A percentile compares a stretch with the other conserved stretches of the same genome.
These are phyloP conservation scores for Fistulifera solaris DNA, from an alignment of 108 stramenopile species.

Conservation along the genomic window DNA sequence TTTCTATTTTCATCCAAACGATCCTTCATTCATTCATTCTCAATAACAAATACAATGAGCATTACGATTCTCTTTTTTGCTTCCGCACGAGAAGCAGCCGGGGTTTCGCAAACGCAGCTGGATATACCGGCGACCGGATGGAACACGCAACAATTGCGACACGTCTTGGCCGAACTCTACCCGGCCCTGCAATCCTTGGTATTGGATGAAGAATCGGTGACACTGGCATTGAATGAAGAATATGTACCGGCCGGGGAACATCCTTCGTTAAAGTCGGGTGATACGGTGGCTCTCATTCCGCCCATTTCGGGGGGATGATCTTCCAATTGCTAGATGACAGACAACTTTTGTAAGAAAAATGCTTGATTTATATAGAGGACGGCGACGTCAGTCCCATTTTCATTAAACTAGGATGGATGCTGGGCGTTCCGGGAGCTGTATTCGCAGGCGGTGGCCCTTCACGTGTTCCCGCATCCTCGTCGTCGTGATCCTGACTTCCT, in stretches of 20 bases:
- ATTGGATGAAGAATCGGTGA: constrained; percentile 64
- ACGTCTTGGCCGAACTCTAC: constrained; percentile 42
- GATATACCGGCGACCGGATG: background rate
- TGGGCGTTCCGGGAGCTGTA: too few species aligned
- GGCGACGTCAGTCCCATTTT: too few species aligned
- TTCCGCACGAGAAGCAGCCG: constrained; percentile 58
- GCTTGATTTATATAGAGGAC: too few species aligned
- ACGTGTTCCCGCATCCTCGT: background rate
- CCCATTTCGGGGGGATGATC: constrained; percentile 74
- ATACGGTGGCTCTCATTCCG: constrained; percentile 78
- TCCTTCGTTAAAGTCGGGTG: constrained; percentile 49
- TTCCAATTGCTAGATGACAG: too few species aligned
- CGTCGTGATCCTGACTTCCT: constrained; percentile 5
- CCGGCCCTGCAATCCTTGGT: constrained; percentile 54
- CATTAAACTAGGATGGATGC: too few species aligned
- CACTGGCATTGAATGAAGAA: constrained; percentile 81
- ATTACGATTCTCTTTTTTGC: constrained; percentile 74
- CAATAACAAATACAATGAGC: constrained; percentile 1
- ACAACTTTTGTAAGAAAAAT: too few species aligned
- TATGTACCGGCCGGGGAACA: constrained; percentile 56
- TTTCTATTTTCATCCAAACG: too few species aligned
- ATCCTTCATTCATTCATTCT: too few species aligned
- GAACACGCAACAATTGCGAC: constrained; percentile 13
- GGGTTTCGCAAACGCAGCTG: background rate
- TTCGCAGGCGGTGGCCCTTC: background rate